A percentile compares a stretch with the other conserved stretches of the same genome.
These are phyloP conservation scores for Verruconis gallopava DNA, from an alignment of 2,329 filamentous ascomycete genomes.

Conservation along the genomic window DNA sequence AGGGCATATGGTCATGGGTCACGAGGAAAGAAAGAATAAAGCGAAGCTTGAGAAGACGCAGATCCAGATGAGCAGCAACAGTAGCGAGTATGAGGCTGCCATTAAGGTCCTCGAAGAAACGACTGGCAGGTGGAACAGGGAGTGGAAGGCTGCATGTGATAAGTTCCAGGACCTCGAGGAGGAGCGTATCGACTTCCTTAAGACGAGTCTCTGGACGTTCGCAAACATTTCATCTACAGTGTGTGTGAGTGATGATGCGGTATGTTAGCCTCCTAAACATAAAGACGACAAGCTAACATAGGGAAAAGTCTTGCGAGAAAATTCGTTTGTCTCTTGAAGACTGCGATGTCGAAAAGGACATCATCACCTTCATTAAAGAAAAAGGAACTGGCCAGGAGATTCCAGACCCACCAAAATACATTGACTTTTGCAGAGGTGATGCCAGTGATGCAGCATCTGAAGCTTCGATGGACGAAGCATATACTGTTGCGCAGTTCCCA, in stretches of 20 bases:
- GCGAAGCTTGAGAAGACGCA: constrained; percentile 98
- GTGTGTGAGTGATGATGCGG: constrained; percentile 87
- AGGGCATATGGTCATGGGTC: constrained; percentile 99
- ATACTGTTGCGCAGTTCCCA: constrained; percentile 91
- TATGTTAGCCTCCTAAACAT: no score
- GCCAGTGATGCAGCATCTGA: constrained; percentile 68
- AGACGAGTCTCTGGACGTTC: constrained; percentile 95
- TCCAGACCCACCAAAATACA: constrained; percentile 90
- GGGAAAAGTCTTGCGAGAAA: constrained; percentile 69
- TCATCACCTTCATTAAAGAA: constrained; percentile 75
- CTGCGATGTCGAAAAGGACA: constrained; percentile 95
- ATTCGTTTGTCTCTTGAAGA: constrained; percentile 84
- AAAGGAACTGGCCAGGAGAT: constrained; percentile 92
- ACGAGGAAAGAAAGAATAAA: constrained; percentile 98
- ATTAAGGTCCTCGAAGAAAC: constrained; percentile 93
- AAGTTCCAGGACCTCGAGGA: constrained; percentile 99
- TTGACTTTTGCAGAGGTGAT: constrained; percentile 95
- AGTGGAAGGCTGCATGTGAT: constrained; percentile 94
- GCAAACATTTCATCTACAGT: constrained; percentile 95
- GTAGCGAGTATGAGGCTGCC: constrained; percentile 83
- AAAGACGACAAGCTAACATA: constrained; percentile 5
- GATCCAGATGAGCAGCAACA: constrained; percentile 81
- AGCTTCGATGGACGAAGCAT: constrained; percentile 72
- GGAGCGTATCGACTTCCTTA: constrained; percentile 90
- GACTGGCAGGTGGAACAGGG: constrained; percentile 88